phyloP scores from a whole-genome alignment of 208 protist genomes.

The Jaenimonas drosophilae region DNA sequence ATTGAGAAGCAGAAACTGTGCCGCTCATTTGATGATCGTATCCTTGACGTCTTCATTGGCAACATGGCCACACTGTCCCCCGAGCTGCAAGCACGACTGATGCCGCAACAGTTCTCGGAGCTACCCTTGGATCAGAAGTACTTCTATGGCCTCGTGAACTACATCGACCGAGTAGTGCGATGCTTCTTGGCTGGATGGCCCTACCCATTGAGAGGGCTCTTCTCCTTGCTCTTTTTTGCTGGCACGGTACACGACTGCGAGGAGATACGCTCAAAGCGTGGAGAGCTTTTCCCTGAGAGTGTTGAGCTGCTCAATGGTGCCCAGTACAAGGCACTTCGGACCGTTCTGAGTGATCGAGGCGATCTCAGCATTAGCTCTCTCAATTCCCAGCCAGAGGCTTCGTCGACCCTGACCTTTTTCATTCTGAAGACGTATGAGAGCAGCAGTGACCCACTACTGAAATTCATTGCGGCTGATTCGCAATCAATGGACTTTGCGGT shows the following conservation, averaged over 20 bases:
- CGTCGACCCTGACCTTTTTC: background rate
- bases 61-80: slow-evolving; percentile 23
- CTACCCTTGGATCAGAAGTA: slow-evolving; percentile 38
- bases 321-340: slow-evolving; percentile 24
- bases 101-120: slow-evolving; percentile 50
- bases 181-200: slow-evolving; percentile 60
- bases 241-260: slow-evolving; percentile 13
- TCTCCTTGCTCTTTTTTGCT: slow-evolving; percentile 42
- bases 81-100: slow-evolving; percentile 31
- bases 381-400: background rate
- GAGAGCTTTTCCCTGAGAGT: slow-evolving; percentile 16
- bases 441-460: slow-evolving; percentile 12
- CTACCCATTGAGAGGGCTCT: slow-evolving; percentile 32
- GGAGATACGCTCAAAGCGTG: slow-evolving; percentile 13
- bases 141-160: slow-evolving; percentile 61
- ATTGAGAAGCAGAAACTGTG: slow-evolving; percentile 57
- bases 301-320: slow-evolving; percentile 20
- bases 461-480: slow-evolving; percentile 4
- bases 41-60: slow-evolving; percentile 38
- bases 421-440: slow-evolving; percentile 6
- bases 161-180: slow-evolving; percentile 43
- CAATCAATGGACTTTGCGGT: background rate
- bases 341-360: slow-evolving; percentile 8
- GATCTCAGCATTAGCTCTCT: background rate
- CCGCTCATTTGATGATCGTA: slow-evolving; percentile 28